Base-by-base conservation (phyloP, 805 yeast species). In the Ogataea salicorniae region DNA sequence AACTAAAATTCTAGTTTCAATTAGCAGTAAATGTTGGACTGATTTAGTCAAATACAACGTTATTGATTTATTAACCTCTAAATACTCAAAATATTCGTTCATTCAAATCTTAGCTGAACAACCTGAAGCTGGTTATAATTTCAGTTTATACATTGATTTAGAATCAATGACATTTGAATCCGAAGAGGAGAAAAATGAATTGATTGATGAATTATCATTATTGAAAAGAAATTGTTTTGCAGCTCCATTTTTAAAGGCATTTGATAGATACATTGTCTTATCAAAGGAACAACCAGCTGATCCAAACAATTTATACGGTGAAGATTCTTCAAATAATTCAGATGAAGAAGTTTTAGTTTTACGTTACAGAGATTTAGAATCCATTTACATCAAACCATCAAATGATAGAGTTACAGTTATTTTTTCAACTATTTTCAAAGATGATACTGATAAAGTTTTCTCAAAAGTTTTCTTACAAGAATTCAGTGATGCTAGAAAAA, bases 401-500 rank as follows among this genome's bases (percentile, higher is more conserved):
- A 88, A 84, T 63, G 99, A 94, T 68, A 83, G 99, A 67, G 96
- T 94, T 46, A 94, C 99, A 1, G 97, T 92, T 37, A 86, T 94
- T 41, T 94, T 94, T 70, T 88, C 96, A 42, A 94, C 98, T 4
- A 75, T 89, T 22, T 94, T 94, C 76, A 85, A 87, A 63, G 99
- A 94, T 68, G 98, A 94, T 67, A 94, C 98, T 3, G 99, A 94
- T 69, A 89, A 87, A 64, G 77, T 87, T 45, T 86, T 88, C 57
- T 95, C 95, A 39, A 88, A 84, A 66, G 95, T 89, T 35, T 89
- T 89, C 62, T 72, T 89, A 53, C 96, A 89, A 64, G 97, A 91
- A 70, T 91, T 91, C 66, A 96, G 90, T 40, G 97, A 91, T 66
- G 97, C 98, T 11, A 82, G 99, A 69, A 87, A 87, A 64, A 80